Evolutionary conservation across 371 early-diverging fungal species (phyloP).

Genomic region (Mucor piriformis): DNA sequence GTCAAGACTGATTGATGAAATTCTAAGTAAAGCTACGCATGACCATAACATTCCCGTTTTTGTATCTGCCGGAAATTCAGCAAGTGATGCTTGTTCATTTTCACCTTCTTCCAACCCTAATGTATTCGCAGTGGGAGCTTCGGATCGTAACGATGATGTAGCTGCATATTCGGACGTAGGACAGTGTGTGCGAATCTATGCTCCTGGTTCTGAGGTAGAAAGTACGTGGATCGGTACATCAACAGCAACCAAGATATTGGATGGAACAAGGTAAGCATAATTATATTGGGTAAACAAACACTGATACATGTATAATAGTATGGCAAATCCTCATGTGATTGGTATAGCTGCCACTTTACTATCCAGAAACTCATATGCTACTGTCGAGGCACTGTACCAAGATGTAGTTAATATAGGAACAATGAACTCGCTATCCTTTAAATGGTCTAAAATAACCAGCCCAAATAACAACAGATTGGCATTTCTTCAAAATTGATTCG

Average conservation of each 20-base stretch:
- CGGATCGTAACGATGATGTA: constrained; percentile 43
- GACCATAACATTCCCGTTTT: constrained; percentile 44
- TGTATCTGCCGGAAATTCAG: constrained; percentile 78
- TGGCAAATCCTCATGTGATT: constrained; percentile 75
- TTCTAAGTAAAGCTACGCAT: constrained; percentile 52
- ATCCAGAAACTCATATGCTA: constrained; percentile 19
- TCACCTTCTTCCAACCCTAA: constrained; percentile 66
- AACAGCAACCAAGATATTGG: constrained; percentile 50
- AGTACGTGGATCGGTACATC: constrained; percentile 53
- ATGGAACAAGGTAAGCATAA: constrained; percentile 62
- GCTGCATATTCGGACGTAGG: constrained; percentile 60
- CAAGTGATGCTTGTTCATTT: constrained; percentile 66
- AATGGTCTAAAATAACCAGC: not conserved
- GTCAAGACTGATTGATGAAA: constrained; percentile 38
- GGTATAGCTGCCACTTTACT: constrained; percentile 57
- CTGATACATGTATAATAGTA: constrained; percentile 54
- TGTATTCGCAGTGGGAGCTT: constrained; percentile 73
- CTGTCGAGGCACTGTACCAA: constrained; percentile 25
- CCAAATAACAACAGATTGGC: constrained; percentile 12
- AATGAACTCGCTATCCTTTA: constrained; percentile 16
- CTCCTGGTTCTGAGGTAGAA: constrained; percentile 52
- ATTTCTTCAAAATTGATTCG: constrained; percentile 1
- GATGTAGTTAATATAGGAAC: constrained; percentile 18
- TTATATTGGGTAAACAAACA: not conserved
- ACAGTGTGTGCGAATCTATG: constrained; percentile 59